phyloP scores from a whole-genome alignment of 2,329 filamentous ascomycete species.

The Knoxdaviesia proteae region DNA sequence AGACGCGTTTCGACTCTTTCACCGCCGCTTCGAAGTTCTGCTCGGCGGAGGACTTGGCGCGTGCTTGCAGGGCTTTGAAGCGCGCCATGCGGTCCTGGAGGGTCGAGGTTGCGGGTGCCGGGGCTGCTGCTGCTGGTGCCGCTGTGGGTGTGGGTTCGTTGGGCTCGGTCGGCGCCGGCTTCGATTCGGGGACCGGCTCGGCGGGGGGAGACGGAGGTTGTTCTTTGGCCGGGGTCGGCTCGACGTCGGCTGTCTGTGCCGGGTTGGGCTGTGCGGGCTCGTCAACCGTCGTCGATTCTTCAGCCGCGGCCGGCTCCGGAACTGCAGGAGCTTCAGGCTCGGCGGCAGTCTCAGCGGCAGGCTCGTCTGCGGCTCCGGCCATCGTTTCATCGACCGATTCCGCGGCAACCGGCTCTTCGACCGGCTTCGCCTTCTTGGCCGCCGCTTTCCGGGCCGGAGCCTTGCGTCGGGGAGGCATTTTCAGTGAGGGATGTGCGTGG shows the following conservation, averaged over 20 bases:
- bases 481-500: no score
- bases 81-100: conserved; percentile 51
- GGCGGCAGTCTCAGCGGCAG: no score
- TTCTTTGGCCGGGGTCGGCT: conserved; percentile 5
- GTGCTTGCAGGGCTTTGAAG: conserved; percentile 73
- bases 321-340: no score
- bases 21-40: conserved; percentile 70
- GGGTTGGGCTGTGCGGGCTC: background rate
- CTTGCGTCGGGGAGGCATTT: no score
- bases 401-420: no score
- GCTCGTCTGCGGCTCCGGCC: no score
- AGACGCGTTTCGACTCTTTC: conserved; percentile 59
- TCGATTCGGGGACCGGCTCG: conserved; percentile 1
- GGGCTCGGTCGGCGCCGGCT: conserved; percentile 1
- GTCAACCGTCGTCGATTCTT: no score
- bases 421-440: no score
- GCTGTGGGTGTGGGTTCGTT: conserved; percentile 2
- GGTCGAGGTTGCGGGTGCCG: conserved; percentile 14
- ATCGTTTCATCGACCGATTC: no score
- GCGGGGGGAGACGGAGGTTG: background rate
- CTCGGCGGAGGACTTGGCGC: conserved; percentile 50
- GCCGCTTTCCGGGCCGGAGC: no score
- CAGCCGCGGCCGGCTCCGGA: no score
- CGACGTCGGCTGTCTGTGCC: background rate
- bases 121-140: conserved; percentile 2